Conservation (phyloP, 192 early-diverging fungal genomes). For the Gorgonomyces haynaldii region DNA sequence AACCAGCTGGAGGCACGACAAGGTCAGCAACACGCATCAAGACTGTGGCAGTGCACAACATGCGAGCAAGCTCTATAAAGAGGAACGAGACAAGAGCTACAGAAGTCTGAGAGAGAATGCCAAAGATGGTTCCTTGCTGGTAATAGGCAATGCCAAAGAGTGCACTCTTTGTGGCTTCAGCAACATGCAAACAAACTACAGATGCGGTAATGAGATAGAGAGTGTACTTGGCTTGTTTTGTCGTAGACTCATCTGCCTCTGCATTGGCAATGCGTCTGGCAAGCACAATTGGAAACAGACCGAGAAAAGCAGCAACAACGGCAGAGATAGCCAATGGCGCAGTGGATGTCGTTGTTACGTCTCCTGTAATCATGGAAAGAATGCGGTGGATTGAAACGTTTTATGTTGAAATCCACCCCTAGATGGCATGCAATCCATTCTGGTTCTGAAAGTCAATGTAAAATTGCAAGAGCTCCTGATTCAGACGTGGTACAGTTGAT, state of each 20-base stretch:
- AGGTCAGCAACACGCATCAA: neutral
- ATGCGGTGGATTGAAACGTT: neutral
- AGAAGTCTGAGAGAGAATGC: neutral
- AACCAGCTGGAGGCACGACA: too few species aligned
- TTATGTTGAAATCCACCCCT: neutral
- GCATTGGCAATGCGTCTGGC: neutral
- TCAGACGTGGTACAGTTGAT: conserved; percentile 63
- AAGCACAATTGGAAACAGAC: neutral
- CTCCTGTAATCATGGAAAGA: neutral
- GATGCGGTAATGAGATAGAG: neutral
- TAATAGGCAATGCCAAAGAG: neutral
- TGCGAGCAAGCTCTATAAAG: neutral
- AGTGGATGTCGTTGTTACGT: neutral
- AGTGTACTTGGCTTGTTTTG: neutral
- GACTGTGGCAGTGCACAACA: neutral
- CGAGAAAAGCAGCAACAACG: neutral
- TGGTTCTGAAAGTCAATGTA: conserved; percentile 60
- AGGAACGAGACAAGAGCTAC: neutral
- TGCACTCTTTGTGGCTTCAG: neutral
- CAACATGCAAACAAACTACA: neutral
- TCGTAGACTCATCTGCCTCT: neutral
- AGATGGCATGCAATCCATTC: conserved; percentile 29
- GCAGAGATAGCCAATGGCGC: neutral
- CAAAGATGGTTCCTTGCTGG: neutral
- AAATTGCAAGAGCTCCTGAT: conserved; percentile 80